Evolutionary conservation across 1,284 basidiomycete genomes (phyloP).

Genomic region (Sporisorium exsertum): DNA sequence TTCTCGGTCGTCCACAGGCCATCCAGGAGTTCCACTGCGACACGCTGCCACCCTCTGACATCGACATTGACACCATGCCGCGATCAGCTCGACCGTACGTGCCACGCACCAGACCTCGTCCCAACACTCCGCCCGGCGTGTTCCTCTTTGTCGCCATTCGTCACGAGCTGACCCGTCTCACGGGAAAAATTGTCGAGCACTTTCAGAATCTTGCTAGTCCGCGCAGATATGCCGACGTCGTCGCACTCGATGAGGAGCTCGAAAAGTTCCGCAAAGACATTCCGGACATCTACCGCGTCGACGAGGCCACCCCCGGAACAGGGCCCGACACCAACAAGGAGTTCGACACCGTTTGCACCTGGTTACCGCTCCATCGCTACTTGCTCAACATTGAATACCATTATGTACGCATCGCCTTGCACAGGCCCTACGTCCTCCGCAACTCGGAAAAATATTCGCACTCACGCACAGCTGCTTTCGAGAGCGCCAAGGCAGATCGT

Average conservation of each 20-base stretch:
- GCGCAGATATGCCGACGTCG: slow-evolving; percentile 86
- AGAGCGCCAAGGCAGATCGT: slow-evolving; percentile 59
- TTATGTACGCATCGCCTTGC: slow-evolving; percentile 64
- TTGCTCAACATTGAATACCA: slow-evolving; percentile 65
- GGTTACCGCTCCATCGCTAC: slow-evolving; percentile 62
- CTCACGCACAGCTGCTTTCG: slow-evolving; percentile 59
- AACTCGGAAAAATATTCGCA: slow-evolving; percentile 60
- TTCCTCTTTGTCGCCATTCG: slow-evolving; percentile 90
- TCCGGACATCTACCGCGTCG: slow-evolving; percentile 79
- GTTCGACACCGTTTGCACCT: slow-evolving; percentile 59
- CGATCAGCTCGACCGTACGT: slow-evolving; percentile 55
- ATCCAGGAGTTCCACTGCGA: slow-evolving; percentile 81
- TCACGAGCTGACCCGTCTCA: slow-evolving; percentile 83
- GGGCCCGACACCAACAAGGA: slow-evolving; percentile 50
- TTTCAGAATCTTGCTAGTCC: slow-evolving; percentile 85
- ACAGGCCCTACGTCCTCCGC: slow-evolving; percentile 63
- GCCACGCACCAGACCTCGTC: slow-evolving; percentile 51
- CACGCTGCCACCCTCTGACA: slow-evolving; percentile 83
- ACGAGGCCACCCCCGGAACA: slow-evolving; percentile 74
- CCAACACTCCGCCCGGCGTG: slow-evolving; percentile 76
- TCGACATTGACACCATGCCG: slow-evolving; percentile 75
- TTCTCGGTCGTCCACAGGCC: slow-evolving; percentile 84
- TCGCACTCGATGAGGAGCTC: slow-evolving; percentile 85
- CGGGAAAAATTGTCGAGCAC: slow-evolving; percentile 91
- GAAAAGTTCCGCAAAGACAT: slow-evolving; percentile 85